Percentiles rank a stretch among this genome's conserved stretches.
Conservation (phyloP, 2,329 filamentous ascomycete genomes). For the Fusarium phyllophilum region DNA sequence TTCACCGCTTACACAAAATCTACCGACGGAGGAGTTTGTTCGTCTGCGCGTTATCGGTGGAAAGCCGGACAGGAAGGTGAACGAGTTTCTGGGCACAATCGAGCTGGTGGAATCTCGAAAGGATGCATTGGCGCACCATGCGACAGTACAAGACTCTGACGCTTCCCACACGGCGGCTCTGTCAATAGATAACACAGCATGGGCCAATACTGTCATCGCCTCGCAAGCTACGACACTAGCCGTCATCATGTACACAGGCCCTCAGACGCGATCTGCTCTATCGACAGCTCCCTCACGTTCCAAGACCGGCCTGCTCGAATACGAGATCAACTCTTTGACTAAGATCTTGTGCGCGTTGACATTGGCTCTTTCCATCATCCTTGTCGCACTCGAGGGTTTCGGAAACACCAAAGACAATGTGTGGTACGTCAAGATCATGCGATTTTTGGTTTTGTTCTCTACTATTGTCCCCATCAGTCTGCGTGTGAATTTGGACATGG, state of each 20-base stretch:
- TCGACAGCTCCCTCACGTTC: conserved; percentile 92
- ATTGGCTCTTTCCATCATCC: conserved; percentile 82
- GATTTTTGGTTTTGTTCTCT: conserved; percentile 98
- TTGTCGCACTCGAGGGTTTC: conserved; percentile 90
- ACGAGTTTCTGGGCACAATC: conserved; percentile 92
- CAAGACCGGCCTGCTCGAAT: conserved; percentile 92
- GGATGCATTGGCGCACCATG: conserved; percentile 58
- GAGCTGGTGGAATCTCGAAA: conserved; percentile 72
- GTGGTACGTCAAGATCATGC: conserved; percentile 98
- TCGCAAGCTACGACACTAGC: conserved; percentile 90
- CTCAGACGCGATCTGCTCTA: conserved; percentile 91
- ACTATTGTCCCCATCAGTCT: conserved; percentile 98
- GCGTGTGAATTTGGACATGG: conserved; percentile 95
- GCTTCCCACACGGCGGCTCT: conserved; percentile 73
- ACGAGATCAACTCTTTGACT: conserved; percentile 96
- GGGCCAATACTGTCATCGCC: conserved; percentile 97
- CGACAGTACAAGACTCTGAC: conserved; percentile 49
- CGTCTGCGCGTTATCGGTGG: conserved; percentile 80
- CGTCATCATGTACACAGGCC: conserved; percentile 92
- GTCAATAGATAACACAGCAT: conserved; percentile 96
- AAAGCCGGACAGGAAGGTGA: conserved; percentile 92
- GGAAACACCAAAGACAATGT: conserved; percentile 70
- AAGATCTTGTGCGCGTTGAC: conserved; percentile 96
- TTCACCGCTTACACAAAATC: conserved; percentile 83
- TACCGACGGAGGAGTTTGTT: conserved; percentile 77